Percentiles rank a stretch among this genome's conserved stretches.
Conservation (phyloP, 1,139 yeast species). For the Pichia inconspicua region DNA sequence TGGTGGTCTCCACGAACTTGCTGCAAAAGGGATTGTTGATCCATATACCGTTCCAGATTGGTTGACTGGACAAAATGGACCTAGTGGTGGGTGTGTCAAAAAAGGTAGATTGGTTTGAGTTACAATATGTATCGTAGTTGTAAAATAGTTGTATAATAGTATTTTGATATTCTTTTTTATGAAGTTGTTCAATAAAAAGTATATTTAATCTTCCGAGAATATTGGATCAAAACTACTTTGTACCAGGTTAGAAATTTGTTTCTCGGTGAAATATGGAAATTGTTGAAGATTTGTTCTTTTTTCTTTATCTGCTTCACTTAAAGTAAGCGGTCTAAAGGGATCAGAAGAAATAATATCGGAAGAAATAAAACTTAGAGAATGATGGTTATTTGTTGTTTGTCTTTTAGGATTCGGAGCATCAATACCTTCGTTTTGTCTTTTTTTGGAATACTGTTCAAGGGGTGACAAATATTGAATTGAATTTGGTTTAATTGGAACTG, state of each 20-base stretch:
- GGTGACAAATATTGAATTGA: not conserved
- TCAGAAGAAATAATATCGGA: constrained; percentile 5
- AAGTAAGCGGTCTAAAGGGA: not conserved
- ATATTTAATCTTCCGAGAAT: not conserved
- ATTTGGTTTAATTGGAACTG: not conserved
- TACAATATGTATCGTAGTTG: not conserved
- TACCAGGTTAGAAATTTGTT: not conserved
- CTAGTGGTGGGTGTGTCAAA: constrained; percentile 3
- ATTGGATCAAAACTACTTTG: not conserved
- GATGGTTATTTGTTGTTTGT: not conserved
- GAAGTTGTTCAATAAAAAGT: not conserved
- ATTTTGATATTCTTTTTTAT: too few relatives aligned
- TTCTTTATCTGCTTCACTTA: not conserved
- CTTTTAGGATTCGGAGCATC: not conserved
- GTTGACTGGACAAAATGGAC: constrained; percentile 59
- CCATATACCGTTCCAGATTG: constrained; percentile 58
- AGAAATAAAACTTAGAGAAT: not conserved
- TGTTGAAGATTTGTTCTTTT: not conserved
- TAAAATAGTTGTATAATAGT: not conserved
- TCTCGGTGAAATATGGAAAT: not conserved
- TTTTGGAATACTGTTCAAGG: not conserved
- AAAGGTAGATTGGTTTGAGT: not conserved
- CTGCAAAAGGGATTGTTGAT: constrained; percentile 46
- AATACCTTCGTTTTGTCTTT: not conserved
- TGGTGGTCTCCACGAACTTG: constrained; percentile 71